Conservation (phyloP, 2,329 filamentous ascomycete species). For the Emmonsia crescens region DNA sequence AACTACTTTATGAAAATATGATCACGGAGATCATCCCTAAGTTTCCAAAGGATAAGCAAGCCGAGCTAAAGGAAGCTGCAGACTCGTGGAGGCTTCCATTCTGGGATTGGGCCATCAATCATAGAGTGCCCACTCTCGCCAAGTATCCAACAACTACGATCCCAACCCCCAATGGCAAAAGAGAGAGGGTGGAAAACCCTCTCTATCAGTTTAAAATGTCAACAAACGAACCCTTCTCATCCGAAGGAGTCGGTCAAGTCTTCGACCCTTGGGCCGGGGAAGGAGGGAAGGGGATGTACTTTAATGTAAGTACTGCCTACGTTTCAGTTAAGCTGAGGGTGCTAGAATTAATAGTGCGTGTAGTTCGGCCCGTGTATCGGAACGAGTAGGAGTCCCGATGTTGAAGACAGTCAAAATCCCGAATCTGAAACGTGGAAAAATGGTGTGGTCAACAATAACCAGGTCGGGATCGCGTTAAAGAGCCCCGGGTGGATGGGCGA, state of each 20-base stretch:
- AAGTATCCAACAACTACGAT: slow-evolving; percentile 23
- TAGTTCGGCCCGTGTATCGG: slow-evolving; percentile 14
- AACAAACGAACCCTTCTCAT: slow-evolving; percentile 11
- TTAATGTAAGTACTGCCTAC: slow-evolving; percentile 2
- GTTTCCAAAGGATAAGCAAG: slow-evolving; percentile 35
- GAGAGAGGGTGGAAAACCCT: slow-evolving; percentile 32
- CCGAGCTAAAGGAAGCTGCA: slow-evolving; percentile 34
- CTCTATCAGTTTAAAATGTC: slow-evolving; percentile 35
- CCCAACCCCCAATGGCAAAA: slow-evolving; percentile 27
- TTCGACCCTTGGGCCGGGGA: slow-evolving; percentile 3
- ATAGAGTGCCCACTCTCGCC: slow-evolving; percentile 20
- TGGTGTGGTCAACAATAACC: slow-evolving; percentile 15
- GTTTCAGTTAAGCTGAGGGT: background rate
- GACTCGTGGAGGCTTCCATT: slow-evolving; percentile 38
- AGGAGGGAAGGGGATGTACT: slow-evolving; percentile 4
- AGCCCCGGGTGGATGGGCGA: slow-evolving; percentile 7
- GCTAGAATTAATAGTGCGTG: background rate
- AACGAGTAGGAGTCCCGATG: slow-evolving; percentile 11
- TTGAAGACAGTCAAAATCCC: slow-evolving; percentile 16
- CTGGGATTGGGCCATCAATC: slow-evolving; percentile 37
- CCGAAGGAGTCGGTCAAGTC: slow-evolving; percentile 5
- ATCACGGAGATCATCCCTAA: slow-evolving; percentile 23
- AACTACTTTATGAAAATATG: slow-evolving; percentile 29
- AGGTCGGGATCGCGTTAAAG: slow-evolving; percentile 14
- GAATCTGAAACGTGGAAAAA: slow-evolving; percentile 11